phyloP scores from a whole-genome alignment of 108 stramenopile genomes.

The Skeletonema marinoi region DNA sequence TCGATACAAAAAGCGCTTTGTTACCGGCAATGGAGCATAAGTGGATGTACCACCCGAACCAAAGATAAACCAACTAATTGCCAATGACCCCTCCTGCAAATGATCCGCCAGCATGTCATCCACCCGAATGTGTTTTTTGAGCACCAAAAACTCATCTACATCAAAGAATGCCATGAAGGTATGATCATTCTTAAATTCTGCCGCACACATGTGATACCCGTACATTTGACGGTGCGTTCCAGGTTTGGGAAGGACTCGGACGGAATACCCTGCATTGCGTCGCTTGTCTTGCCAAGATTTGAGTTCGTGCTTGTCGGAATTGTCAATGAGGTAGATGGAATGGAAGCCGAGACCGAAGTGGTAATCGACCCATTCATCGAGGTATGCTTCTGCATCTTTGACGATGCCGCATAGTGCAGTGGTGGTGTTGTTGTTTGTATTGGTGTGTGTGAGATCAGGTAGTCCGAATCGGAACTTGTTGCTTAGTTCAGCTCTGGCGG shows the following conservation, averaged over 20 bases:
- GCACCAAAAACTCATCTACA: constrained; percentile 44
- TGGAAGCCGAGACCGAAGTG: constrained; percentile 61
- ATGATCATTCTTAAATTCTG: constrained; percentile 28
- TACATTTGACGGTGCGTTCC: constrained; percentile 40
- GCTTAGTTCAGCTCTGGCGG: constrained; percentile 15
- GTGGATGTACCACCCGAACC: constrained; percentile 35
- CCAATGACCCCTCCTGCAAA: constrained; percentile 40
- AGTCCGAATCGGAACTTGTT: constrained; percentile 19
- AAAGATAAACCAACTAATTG: constrained; percentile 55
- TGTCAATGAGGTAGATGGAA: constrained; percentile 57
- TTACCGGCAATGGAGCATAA: constrained; percentile 57
- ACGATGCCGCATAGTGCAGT: constrained; percentile 34
- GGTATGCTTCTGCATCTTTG: constrained; percentile 42
- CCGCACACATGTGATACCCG: constrained; percentile 39
- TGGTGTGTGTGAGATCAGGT: constrained; percentile 4
- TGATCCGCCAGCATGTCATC: constrained; percentile 45
- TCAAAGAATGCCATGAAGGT: constrained; percentile 51
- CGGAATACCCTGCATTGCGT: constrained; percentile 9
- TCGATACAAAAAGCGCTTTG: constrained; percentile 56
- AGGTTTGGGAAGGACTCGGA: constrained; percentile 38
- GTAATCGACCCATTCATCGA: constrained; percentile 77
- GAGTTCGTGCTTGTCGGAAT: constrained; percentile 51
- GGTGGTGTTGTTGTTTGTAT: not conserved
- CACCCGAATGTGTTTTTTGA: constrained; percentile 36
- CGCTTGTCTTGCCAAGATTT: constrained; percentile 37